Base-by-base conservation (phyloP, 2,329 filamentous ascomycete genomes). In the Penicillium brevicompactum region DNA sequence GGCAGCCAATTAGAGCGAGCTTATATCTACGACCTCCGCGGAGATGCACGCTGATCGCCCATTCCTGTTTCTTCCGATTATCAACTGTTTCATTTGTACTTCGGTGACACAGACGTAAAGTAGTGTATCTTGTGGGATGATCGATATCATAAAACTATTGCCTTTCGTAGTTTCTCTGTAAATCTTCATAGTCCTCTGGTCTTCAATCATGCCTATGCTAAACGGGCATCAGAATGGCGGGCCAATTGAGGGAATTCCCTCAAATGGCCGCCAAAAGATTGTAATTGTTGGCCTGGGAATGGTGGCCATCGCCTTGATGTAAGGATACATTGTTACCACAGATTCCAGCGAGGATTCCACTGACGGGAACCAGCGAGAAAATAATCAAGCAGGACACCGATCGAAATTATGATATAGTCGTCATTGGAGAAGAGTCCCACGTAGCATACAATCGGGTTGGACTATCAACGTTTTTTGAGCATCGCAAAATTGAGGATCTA, bases 371-470 rank as follows among this genome's bases (percentile, higher is more conserved):
- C 8, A 95, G 91, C 66, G 92, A 96, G 74, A 96, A 96, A 74
- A 75, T 96, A 9, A 81, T 96, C 67, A 96, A 96, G 66, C 84
- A 92, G 49, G 92, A 96, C 70, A 84, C 86, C 1, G 87, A 89
- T 66, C 81, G 87, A 65, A 87, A 92, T 71, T 96, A 92, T 70
- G 85, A 91, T 60, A 84, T 96, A 49, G 82, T 91, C 1, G 91
- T 96, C 10, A 88, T 97, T 58, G 92, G 92, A 58, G 92, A 96
- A 67, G 92, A 96, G 70, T 80, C 88, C 18, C 89, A 96, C 76
- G 78, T 96, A 51, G 92, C 92, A 18, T 96, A 96, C 73, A 96
- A 96, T 71, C 87, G 92, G 55, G 92, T 96, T 30, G 92, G 92
- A 3, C 80, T 96, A 48, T 95, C 91, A 3, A 90, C 87, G 56